phyloP scores from a whole-genome alignment of 306 rosid species.

The Inga laurina region DNA sequence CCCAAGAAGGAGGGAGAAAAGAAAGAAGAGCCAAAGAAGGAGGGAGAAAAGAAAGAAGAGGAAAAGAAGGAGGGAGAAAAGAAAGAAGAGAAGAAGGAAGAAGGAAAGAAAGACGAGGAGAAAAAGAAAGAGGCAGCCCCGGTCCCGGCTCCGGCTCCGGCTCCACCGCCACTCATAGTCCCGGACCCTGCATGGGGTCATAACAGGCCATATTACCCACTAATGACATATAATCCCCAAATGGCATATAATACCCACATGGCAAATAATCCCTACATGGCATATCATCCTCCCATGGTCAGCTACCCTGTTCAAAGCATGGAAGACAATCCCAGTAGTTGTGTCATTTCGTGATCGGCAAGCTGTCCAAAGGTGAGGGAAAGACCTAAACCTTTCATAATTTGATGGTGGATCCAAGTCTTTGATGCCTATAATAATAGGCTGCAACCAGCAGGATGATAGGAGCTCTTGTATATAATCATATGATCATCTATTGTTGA shows the following conservation, averaged over 20 bases:
- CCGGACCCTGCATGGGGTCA: conserved; percentile 55
- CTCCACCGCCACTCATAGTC: conserved; percentile 16
- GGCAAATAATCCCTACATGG: conserved; percentile 28
- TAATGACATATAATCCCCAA: conserved; percentile 62
- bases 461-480: conserved; percentile 60
- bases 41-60: conserved; percentile 48
- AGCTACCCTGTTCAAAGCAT: conserved; percentile 74
- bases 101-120: conserved; percentile 33
- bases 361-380: conserved; percentile 27
- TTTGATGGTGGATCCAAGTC: conserved; percentile 31
- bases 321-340: conserved; percentile 93
- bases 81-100: conserved; percentile 50
- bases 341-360: conserved; percentile 59
- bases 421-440: conserved; percentile 20
- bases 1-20: conserved; percentile 58
- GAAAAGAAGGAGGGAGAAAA: conserved; percentile 56
- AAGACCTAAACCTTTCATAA: conserved; percentile 7
- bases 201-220: conserved; percentile 53
- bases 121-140: not conserved
- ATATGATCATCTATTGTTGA: conserved; percentile 37
- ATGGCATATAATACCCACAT: conserved; percentile 72
- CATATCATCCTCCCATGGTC: conserved; percentile 67
- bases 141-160: not conserved
- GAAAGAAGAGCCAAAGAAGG: conserved; percentile 54
- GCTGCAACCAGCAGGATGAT: conserved; percentile 24